Percentiles rank a stretch among this genome's conserved stretches.
Conservation (phyloP, 805 yeast species). For the Metschnikowia lachancei region DNA sequence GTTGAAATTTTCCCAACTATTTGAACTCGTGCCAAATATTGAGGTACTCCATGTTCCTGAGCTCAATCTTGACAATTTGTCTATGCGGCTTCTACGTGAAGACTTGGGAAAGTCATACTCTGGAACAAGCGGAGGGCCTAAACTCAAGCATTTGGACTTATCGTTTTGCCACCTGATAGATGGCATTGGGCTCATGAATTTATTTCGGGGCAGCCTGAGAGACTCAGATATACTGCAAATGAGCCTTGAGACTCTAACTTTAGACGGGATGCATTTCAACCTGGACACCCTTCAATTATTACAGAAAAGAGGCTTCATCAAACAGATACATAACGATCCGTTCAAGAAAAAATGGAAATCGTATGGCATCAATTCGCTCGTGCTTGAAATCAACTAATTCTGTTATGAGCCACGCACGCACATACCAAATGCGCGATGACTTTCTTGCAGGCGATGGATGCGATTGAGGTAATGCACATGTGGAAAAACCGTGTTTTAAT, state of each 20-base stretch:
- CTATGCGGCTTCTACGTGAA: conserved; percentile 29
- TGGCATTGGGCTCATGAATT: conserved; percentile 39
- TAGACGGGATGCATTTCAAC: conserved; percentile 37
- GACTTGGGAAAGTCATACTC: conserved; percentile 22
- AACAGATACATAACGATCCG: conserved; percentile 25
- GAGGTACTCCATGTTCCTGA: conserved; percentile 30
- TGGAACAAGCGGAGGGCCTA: conserved; percentile 12
- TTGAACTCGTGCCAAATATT: conserved; percentile 22
- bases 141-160: conserved; percentile 32
- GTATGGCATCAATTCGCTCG: conserved; percentile 36
- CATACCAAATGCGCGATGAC: conserved; percentile 10
- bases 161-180: conserved; percentile 35
- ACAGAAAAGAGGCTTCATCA: conserved; percentile 19
- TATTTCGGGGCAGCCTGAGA: conserved; percentile 20
- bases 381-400: conserved; percentile 7
- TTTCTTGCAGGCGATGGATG: conserved; percentile 7
- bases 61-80: conserved; percentile 34
- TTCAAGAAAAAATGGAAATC: conserved; percentile 31
- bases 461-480: background rate
- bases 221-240: conserved; percentile 9
- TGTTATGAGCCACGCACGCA: conserved; percentile 13
- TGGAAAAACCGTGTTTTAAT: background rate
- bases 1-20: conserved; percentile 12
- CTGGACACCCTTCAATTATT: conserved; percentile 27
- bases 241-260: conserved; percentile 23